Base-by-base conservation (phyloP, 192 early-diverging fungal species). In the Gonapodya sp. region DNA sequence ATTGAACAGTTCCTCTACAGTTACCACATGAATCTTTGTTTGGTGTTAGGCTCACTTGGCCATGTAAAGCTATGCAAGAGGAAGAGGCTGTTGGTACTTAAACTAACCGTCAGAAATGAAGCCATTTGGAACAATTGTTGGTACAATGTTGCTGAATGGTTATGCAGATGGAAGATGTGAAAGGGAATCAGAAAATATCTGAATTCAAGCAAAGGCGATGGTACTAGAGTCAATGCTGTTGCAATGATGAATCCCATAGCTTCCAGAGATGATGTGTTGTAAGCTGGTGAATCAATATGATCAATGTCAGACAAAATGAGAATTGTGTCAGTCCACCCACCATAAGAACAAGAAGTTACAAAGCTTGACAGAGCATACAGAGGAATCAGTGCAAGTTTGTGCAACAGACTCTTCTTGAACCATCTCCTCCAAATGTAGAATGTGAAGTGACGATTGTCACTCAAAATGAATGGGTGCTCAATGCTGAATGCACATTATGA, bases 21-120 rank as follows among this genome's bases (percentile, higher is more conserved):
- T 89, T 88, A 98, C 95, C 96, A 98, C 94, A 98, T 97, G 81
- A 98, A 97, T 78, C 96, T 86, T 84, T 97, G 96, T 34, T 86
- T 73, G 34, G 78, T 82, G 0, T 88, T 92, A 1, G 90, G 91
- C 81, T 94, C 93, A 36, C 87, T 87, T 0, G 84, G 32, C 95
- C 95, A 96, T 1, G 73, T 81, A 84, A 98, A 98, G n/a, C 93
- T 89, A 36, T 82, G 79, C 75, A 86, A 85, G 73, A 97, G 80
- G 83, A 97, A 97, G 82, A 96, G 80, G 84, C 88, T 93, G 1
- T 94, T 46, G 0, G 93, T 95, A n/a, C 82, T 81, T 0, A 81
- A 81, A 79, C 96, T 97, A 73, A 96, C 83, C 1, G 35, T 72
- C 1, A 81, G 35, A 83, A 91, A 94, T 31, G 87, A 73, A 16